Evolutionary conservation across 2,329 filamentous ascomycete genomes (phyloP).

Genomic region (Alternaria incomplexa): DNA sequence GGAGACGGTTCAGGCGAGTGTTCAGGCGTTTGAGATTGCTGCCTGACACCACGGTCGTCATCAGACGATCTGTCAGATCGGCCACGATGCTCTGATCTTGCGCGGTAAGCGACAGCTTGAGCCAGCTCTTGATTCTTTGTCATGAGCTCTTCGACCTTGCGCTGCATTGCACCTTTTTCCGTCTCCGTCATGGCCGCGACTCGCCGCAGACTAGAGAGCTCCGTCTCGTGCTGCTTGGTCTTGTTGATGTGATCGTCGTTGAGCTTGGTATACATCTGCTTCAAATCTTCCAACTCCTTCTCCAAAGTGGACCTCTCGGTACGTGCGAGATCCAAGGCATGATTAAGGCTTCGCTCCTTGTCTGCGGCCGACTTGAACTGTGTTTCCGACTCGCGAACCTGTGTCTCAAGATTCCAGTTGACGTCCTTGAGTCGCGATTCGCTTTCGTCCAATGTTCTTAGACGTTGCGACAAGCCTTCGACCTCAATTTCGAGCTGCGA

Average conservation of each 20-base stretch:
- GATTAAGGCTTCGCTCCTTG: conserved; percentile 80
- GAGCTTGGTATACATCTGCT: conserved; percentile 77
- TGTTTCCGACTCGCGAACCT: conserved; percentile 81
- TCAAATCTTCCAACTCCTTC: conserved; percentile 89
- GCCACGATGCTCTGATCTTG: conserved; percentile 65
- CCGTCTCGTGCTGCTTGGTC: conserved; percentile 86
- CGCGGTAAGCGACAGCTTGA: conserved; percentile 77
- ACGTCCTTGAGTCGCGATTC: conserved; percentile 97
- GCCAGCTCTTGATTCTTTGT: conserved; percentile 91
- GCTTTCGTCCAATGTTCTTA: conserved; percentile 86
- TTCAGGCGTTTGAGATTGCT: conserved; percentile 73
- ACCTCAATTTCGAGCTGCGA: conserved; percentile 82
- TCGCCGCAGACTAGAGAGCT: conserved; percentile 82
- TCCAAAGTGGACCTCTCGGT: conserved; percentile 79
- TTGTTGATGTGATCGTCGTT: conserved; percentile 78
- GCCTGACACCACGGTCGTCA: conserved; percentile 59
- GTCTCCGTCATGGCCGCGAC: conserved; percentile 78
- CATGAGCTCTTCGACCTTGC: conserved; percentile 85
- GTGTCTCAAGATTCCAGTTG: conserved; percentile 96
- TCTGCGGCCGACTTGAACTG: conserved; percentile 77
- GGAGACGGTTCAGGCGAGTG: conserved; percentile 91
- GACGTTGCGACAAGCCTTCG: conserved; percentile 77
- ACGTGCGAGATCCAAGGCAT: conserved; percentile 71
- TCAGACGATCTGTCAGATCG: conserved; percentile 63
- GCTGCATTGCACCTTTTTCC: conserved; percentile 78